Percentiles rank a stretch among this genome's conserved stretches.
Conservation (phyloP, 495 filamentous ascomycete species). For the Penicillium canescens region DNA sequence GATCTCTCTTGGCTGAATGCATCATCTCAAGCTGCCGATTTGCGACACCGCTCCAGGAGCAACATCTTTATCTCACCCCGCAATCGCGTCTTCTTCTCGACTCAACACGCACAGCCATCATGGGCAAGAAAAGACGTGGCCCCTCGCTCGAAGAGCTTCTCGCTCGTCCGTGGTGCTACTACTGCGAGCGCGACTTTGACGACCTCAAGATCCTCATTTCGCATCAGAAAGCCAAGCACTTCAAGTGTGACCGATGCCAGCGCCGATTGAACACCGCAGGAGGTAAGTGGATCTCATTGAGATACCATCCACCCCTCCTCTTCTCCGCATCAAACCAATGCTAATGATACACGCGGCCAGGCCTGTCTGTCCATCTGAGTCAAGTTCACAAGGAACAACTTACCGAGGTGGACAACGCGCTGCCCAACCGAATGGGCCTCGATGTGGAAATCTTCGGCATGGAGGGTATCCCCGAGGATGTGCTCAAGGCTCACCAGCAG, state of each 20-base stretch:
- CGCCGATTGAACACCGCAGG: slow-evolving; percentile 92
- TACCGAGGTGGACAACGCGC: slow-evolving; percentile 83
- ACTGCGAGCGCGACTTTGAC: slow-evolving; percentile 98
- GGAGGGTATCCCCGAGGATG: slow-evolving; percentile 91
- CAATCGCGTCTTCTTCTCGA: neutral
- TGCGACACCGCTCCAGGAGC: slow-evolving; percentile 1
- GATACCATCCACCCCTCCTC: neutral
- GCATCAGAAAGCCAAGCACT: slow-evolving; percentile 98
- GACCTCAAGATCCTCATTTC: slow-evolving; percentile 93
- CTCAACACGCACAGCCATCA: slow-evolving; percentile 27
- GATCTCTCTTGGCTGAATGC: slow-evolving; percentile 5
- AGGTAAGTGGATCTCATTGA: slow-evolving; percentile 55
- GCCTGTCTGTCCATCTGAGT: slow-evolving; percentile 93
- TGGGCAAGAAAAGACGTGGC: slow-evolving; percentile 84
- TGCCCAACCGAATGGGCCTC: slow-evolving; percentile 76
- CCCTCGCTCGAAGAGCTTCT: slow-evolving; percentile 87
- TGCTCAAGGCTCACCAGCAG: slow-evolving; percentile 78
- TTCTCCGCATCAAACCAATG: slow-evolving; percentile 1
- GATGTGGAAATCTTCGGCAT: slow-evolving; percentile 98
- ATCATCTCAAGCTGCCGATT: neutral
- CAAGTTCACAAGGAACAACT: slow-evolving; percentile 97
- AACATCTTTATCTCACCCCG: too few species aligned
- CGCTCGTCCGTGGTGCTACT: slow-evolving; percentile 93
- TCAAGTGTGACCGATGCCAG: slow-evolving; percentile 89
- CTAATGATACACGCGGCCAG: slow-evolving; percentile 42